A percentile compares a stretch with the other conserved stretches of the same genome.
phyloP scores from a whole-genome alignment of 768 basidiomycete genomes.

The Serpula lacrymans region DNA sequence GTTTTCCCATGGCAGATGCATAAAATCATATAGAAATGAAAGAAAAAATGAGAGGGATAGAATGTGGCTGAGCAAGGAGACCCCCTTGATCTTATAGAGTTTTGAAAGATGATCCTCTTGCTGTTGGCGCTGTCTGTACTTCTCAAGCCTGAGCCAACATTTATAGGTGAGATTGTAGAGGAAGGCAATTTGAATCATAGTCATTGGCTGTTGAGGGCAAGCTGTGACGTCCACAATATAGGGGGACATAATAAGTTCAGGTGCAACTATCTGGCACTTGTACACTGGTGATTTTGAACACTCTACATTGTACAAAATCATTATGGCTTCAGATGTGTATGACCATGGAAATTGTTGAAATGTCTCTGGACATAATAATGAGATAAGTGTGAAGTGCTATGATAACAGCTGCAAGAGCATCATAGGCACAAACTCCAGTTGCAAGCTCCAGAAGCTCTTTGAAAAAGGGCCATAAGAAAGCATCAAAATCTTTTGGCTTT shows the following conservation, averaged over 20 bases:
- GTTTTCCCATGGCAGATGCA: slow-evolving; percentile 47
- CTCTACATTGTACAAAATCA: slow-evolving; percentile 30
- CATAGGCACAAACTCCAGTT: slow-evolving; percentile 30
- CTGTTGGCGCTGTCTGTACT: slow-evolving; percentile 22
- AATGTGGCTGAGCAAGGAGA: slow-evolving; percentile 28
- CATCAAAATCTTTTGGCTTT: slow-evolving; percentile 35
- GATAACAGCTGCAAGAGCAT: slow-evolving; percentile 15
- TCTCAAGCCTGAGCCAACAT: slow-evolving; percentile 24
- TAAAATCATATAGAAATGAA: slow-evolving; percentile 46
- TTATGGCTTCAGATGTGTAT: slow-evolving; percentile 43
- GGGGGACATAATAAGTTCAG: slow-evolving; percentile 27
- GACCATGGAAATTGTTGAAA: slow-evolving; percentile 25
- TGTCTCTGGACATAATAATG: slow-evolving; percentile 29
- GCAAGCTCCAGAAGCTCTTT: slow-evolving; percentile 33
- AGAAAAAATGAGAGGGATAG: slow-evolving; percentile 31
- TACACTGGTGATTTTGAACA: slow-evolving; percentile 33
- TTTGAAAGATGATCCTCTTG: slow-evolving; percentile 17
- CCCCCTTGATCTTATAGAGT: slow-evolving; percentile 29
- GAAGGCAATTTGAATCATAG: slow-evolving; percentile 30
- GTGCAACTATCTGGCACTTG: slow-evolving; percentile 6
- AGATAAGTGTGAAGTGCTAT: slow-evolving; percentile 30
- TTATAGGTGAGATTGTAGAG: slow-evolving; percentile 27
- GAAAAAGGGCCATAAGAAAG: slow-evolving; percentile 32
- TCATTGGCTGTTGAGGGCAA: slow-evolving; percentile 11
- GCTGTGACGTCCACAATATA: slow-evolving; percentile 12